Conservation (phyloP, 441 rosid genomes). For the Pelargonium australe region DNA sequence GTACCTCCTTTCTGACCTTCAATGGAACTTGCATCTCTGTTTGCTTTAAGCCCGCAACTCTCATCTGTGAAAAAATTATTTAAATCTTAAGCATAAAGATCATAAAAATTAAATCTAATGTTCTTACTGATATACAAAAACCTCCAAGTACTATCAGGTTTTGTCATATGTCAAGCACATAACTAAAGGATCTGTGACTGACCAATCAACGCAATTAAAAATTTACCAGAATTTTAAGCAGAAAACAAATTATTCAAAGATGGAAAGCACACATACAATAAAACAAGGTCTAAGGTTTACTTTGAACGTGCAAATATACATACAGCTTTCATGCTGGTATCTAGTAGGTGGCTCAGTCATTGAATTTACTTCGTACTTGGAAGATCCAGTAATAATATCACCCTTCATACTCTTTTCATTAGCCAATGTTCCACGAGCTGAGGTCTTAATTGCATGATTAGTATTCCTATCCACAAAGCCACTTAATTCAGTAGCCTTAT, state of each 20-base stretch:
- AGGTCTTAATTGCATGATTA: conserved; percentile 38
- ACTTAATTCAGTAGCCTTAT: conserved; percentile 37
- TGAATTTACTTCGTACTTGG: conserved; percentile 45
- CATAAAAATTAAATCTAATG: neutral
- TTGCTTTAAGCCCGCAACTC: conserved; percentile 38
- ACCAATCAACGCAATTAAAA: neutral
- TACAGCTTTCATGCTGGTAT: conserved; percentile 59
- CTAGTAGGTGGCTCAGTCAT: conserved; percentile 44
- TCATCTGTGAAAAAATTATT: conserved; percentile 53
- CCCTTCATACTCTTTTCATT: conserved; percentile 53
- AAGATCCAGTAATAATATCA: conserved; percentile 39
- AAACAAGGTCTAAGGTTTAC: neutral
- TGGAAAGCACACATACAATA: neutral
- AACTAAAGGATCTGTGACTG: neutral
- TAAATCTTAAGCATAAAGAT: conserved; percentile 14
- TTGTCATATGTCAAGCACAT: neutral
- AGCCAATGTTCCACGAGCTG: conserved; percentile 38
- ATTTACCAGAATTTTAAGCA: neutral
- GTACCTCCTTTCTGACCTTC: conserved; percentile 75
- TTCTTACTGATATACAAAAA: neutral
- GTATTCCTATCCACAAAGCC: conserved; percentile 36
- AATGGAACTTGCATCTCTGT: conserved; percentile 38
- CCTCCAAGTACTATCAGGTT: neutral
- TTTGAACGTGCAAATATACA: conserved; percentile 22
- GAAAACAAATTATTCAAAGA: neutral